A percentile compares a stretch with the other conserved stretches of the same genome.
phyloP scores from a whole-genome alignment of 345 rosid genomes.

The Eucalyptus polybractea region DNA sequence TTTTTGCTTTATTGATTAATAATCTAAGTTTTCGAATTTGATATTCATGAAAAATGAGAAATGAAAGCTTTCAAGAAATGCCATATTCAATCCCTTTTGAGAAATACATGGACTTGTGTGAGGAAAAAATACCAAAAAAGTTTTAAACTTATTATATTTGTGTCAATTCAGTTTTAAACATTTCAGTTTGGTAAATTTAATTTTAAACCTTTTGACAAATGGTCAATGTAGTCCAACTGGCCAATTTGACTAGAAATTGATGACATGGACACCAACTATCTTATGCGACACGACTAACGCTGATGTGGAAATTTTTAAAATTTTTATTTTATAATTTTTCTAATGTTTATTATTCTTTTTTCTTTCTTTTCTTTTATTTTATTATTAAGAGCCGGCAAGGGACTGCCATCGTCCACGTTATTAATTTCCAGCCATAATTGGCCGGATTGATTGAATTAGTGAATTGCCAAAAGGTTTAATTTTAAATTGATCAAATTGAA shows the following conservation, averaged over 20 bases:
- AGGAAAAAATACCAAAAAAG: neutral
- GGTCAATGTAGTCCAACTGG: neutral
- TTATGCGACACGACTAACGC: accelerated
- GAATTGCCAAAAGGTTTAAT: no score
- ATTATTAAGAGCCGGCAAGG: neutral
- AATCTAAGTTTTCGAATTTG: neutral
- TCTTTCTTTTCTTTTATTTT: no score
- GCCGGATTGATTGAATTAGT: no score
- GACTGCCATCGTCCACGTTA: neutral
- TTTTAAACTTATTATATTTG: no score
- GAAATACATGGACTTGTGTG: neutral
- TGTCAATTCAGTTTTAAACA: no score
- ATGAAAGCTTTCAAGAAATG: neutral
- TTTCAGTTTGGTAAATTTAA: no score
- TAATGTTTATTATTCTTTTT: no score
- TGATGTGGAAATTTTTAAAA: neutral
- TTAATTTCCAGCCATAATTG: neutral
- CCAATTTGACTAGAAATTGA: neutral
- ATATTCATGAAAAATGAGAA: neutral
- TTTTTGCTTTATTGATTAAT: neutral
- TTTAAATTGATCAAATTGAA: no score
- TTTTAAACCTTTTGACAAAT: no score
- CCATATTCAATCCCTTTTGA: neutral
- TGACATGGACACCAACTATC: neutral
- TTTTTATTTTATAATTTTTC: no score